These are phyloP conservation scores for Pseudozyma pruni DNA, from an alignment of 1,284 basidiomycete genomes.

Conservation along the genomic window DNA sequence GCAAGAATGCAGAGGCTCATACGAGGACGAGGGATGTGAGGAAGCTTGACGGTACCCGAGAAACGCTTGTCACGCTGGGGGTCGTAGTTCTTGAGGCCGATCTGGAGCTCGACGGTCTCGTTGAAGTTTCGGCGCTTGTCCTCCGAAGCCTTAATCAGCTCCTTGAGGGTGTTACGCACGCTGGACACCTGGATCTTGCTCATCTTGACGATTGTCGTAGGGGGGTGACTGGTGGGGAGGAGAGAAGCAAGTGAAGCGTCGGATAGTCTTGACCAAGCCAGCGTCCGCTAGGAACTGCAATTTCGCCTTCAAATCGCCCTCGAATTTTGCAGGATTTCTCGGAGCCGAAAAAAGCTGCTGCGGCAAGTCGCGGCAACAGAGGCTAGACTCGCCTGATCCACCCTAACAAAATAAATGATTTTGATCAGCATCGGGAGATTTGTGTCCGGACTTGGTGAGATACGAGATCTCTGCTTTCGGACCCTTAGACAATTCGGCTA, in stretches of 20 bases:
- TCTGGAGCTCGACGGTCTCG: conserved; percentile 68
- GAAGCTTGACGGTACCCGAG: conserved; percentile 75
- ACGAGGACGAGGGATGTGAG: conserved; percentile 94
- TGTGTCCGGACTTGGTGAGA: too few species aligned
- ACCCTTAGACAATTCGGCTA: too few species aligned
- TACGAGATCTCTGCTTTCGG: too few species aligned
- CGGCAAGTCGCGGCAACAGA: conserved; percentile 8
- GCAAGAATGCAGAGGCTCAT: conserved; percentile 99
- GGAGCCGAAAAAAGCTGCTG: conserved; percentile 33
- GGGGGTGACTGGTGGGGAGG: conserved; percentile 31
- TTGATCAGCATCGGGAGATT: too few species aligned
- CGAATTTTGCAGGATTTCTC: too few species aligned
- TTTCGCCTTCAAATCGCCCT: neutral
- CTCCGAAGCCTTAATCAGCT: conserved; percentile 63
- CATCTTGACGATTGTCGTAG: conserved; percentile 26
- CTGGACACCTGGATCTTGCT: conserved; percentile 66
- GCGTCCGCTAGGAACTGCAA: too few species aligned
- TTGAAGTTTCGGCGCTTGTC: conserved; percentile 67
- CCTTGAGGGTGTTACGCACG: conserved; percentile 65
- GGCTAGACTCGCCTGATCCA: too few species aligned
- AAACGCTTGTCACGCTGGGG: conserved; percentile 69
- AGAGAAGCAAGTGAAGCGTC: conserved; percentile 1
- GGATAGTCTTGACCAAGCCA: conserved; percentile 13
- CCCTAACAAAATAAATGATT: too few species aligned
- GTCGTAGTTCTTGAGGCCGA: conserved; percentile 69